These are phyloP conservation scores for Garcileccinum viscosum DNA, from an alignment of 1,284 basidiomycete species.

Conservation along the genomic window DNA sequence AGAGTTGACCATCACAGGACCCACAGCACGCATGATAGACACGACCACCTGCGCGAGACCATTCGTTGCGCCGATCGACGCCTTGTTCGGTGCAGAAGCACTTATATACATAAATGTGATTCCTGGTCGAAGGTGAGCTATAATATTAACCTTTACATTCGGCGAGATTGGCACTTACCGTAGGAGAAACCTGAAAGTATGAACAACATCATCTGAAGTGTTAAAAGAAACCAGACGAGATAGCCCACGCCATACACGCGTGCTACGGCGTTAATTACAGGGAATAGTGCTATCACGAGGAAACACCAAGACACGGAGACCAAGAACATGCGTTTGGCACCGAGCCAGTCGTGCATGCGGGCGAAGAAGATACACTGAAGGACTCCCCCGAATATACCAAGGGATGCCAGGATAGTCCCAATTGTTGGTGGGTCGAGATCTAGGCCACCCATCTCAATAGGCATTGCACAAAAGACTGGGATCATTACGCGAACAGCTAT, in stretches of 20 bases:
- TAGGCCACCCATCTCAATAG: conserved; percentile 51
- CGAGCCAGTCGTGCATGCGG: conserved; percentile 43
- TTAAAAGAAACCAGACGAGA: conserved; percentile 43
- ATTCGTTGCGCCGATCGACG: conserved; percentile 65
- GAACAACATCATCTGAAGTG: conserved; percentile 34
- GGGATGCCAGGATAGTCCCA: conserved; percentile 45
- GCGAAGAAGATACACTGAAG: conserved; percentile 49
- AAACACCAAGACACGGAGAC: conserved; percentile 38
- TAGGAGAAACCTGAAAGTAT: conserved; percentile 33
- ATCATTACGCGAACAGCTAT: conserved; percentile 46
- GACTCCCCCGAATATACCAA: conserved; percentile 47
- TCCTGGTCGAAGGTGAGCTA: conserved; percentile 31
- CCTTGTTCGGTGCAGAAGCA: conserved; percentile 49
- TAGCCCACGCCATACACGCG: conserved; percentile 23
- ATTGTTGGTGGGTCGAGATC: conserved; percentile 46
- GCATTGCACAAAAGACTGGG: conserved; percentile 52
- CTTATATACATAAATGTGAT: conserved; percentile 52
- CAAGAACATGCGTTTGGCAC: conserved; percentile 45
- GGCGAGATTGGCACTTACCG: conserved; percentile 37
- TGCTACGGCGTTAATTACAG: conserved; percentile 44
- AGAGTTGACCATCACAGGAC: conserved; percentile 54
- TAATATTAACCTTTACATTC: neutral
- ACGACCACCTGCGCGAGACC: conserved; percentile 55
- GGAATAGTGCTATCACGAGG: conserved; percentile 46
- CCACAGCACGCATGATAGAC: conserved; percentile 53